Evolutionary conservation across 2,329 filamentous ascomycete genomes (phyloP).

Genomic region (Nemania bipapillata): DNA sequence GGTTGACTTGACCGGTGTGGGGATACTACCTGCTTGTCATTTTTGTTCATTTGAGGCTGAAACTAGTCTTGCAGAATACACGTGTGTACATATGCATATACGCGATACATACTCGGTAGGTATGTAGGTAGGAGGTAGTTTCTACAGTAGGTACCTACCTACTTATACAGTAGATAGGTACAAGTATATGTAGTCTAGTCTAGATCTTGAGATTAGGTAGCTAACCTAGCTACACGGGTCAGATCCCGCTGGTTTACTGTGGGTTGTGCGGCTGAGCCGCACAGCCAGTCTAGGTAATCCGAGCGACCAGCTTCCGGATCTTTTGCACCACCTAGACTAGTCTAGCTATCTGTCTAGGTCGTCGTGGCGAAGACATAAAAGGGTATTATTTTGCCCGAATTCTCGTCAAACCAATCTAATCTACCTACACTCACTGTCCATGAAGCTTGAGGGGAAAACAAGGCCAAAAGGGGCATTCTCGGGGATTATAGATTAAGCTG

Average conservation of each 20-base stretch:
- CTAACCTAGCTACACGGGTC: not conserved
- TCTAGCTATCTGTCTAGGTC: too few species aligned
- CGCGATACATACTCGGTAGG: too few species aligned
- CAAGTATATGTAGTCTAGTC: too few species aligned
- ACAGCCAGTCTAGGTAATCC: not conserved
- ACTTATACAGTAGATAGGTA: too few species aligned
- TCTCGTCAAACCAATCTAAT: not conserved
- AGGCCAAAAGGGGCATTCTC: not conserved
- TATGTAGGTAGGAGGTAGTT: too few species aligned
- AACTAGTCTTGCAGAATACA: slow-evolving; percentile 15
- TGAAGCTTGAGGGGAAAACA: too few species aligned
- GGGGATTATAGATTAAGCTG: slow-evolving; percentile 5
- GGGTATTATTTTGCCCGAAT: not conserved
- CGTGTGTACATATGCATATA: slow-evolving; percentile 2
- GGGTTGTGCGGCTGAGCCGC: slow-evolving; percentile 17
- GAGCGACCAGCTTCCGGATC: not conserved
- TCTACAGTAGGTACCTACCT: too few species aligned
- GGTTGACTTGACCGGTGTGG: not conserved
- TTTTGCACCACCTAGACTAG: not conserved
- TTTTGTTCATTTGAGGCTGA: slow-evolving; percentile 21
- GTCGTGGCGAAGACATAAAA: not conserved
- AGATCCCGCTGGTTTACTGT: not conserved
- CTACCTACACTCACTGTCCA: not conserved
- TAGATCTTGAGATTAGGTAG: not conserved
- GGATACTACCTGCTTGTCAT: not conserved